phyloP scores from a whole-genome alignment of 2,329 filamentous ascomycete genomes.

The Catunica adiposa region DNA sequence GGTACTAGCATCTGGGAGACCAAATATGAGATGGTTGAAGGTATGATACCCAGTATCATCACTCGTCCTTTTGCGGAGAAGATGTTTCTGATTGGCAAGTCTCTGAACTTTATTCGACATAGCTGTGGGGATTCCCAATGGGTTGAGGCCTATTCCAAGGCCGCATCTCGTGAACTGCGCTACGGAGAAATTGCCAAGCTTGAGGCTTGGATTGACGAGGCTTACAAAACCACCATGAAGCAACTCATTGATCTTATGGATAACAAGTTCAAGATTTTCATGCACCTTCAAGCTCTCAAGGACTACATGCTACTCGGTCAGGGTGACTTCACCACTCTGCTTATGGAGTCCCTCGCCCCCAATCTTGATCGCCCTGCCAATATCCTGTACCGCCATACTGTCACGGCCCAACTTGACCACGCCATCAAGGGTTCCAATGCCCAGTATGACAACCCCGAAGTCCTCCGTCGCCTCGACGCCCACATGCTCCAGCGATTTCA shows the following conservation, averaged over 20 bases:
- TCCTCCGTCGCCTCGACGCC: slow-evolving; percentile 82
- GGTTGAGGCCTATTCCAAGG: slow-evolving; percentile 92
- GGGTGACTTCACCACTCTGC: slow-evolving; percentile 87
- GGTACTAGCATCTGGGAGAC: slow-evolving; percentile 90
- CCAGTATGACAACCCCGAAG: slow-evolving; percentile 84
- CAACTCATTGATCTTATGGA: slow-evolving; percentile 87
- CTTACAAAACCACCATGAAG: slow-evolving; percentile 96
- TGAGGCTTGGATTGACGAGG: slow-evolving; percentile 86
- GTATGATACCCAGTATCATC: slow-evolving; percentile 67
- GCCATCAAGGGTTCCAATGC: slow-evolving; percentile 94
- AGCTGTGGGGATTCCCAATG: slow-evolving; percentile 85
- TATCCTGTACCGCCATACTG: slow-evolving; percentile 85
- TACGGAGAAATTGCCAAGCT: slow-evolving; percentile 89
- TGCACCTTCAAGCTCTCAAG: slow-evolving; percentile 81
- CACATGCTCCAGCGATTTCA: slow-evolving; percentile 94
- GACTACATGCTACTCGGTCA: slow-evolving; percentile 89
- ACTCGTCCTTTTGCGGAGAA: slow-evolving; percentile 88
- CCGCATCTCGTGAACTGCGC: slow-evolving; percentile 73
- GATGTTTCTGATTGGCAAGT: slow-evolving; percentile 94
- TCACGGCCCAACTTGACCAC: slow-evolving; percentile 95
- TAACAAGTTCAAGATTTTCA: slow-evolving; percentile 84
- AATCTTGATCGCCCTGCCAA: slow-evolving; percentile 93
- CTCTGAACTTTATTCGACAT: slow-evolving; percentile 92
- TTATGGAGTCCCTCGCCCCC: slow-evolving; percentile 90
- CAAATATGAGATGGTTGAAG: slow-evolving; percentile 36